Percentiles rank a stretch among this genome's conserved stretches.
These are phyloP conservation scores for Serendipita vermifera DNA, from an alignment of 768 basidiomycete genomes.

Conservation along the genomic window DNA sequence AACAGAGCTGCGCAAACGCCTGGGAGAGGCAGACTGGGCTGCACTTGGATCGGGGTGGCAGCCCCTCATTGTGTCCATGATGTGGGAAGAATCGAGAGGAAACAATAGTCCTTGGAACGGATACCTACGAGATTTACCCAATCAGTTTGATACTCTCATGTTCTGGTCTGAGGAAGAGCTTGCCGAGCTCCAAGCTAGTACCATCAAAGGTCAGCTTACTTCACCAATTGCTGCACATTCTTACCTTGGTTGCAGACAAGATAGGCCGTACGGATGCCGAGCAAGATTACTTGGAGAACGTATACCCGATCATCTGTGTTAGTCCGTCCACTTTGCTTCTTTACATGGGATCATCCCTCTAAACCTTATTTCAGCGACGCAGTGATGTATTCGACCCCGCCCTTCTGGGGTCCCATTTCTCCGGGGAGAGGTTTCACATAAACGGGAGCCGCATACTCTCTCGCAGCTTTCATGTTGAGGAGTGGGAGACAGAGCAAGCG, in stretches of 20 bases:
- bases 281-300: constrained; percentile 47
- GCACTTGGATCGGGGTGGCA: constrained; percentile 65
- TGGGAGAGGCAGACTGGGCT: constrained; percentile 56
- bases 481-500: constrained; percentile 33
- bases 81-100: constrained; percentile 78
- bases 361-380: constrained; percentile 36
- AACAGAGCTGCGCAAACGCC: constrained; percentile 43
- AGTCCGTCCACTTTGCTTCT: constrained; percentile 15
- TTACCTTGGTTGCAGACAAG: constrained; percentile 42
- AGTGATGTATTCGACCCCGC: constrained; percentile 56
- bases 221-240: background rate
- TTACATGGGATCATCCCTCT: background rate
- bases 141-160: constrained; percentile 77
- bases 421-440: constrained; percentile 63
- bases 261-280: constrained; percentile 78
- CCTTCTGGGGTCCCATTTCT: constrained; percentile 38
- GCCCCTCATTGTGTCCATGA: constrained; percentile 82
- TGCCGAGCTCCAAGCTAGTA: constrained; percentile 62
- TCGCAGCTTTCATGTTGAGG: constrained; percentile 76
- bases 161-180: constrained; percentile 76
- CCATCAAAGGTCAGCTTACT: constrained; percentile 61
- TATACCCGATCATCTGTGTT: constrained; percentile 63
- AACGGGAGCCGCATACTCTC: constrained; percentile 89
- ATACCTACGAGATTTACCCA: constrained; percentile 67
- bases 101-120: constrained; percentile 49